Evolutionary conservation across 129 eudicot species (phyloP).

Genomic region (Lactuca saligna): DNA sequence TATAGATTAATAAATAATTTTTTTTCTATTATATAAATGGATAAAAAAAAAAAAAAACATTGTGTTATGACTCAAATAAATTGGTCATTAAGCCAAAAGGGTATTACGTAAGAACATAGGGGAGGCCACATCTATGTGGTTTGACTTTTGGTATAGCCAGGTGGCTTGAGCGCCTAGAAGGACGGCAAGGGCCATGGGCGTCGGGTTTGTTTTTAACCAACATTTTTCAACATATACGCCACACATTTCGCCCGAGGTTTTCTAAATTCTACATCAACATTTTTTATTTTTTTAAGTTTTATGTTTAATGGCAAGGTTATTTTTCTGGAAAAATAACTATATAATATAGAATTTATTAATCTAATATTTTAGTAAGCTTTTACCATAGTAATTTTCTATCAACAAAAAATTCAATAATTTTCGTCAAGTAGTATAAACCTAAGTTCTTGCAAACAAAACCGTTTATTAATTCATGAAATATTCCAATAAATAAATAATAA

Average conservation of each 20-base stretch:
- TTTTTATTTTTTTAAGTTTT: background rate
- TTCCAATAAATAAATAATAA: too few species aligned
- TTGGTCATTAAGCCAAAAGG: background rate
- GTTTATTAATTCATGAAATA: too few species aligned
- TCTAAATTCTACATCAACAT: background rate
- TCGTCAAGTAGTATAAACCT: too few species aligned
- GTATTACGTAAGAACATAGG: background rate
- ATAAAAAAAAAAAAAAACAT: too few species aligned
- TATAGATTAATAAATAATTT: too few species aligned
- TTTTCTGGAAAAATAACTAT: too few species aligned
- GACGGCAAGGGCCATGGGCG: slow-evolving; percentile 14
- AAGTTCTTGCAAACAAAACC: too few species aligned
- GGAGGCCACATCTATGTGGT: slow-evolving; percentile 3
- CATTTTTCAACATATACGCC: slow-evolving; percentile 44
- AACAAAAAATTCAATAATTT: too few species aligned
- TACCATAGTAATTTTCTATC: too few species aligned
- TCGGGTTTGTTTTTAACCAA: slow-evolving; percentile 24
- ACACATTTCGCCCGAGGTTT: slow-evolving; percentile 53
- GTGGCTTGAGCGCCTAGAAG: slow-evolving; percentile 12
- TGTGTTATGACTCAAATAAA: background rate
- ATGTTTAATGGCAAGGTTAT: too few species aligned
- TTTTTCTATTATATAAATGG: background rate
- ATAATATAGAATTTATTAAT: too few species aligned
- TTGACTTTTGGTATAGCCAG: slow-evolving; percentile 26
- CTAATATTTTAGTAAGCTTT: too few species aligned